A percentile compares a stretch with the other conserved stretches of the same genome.
phyloP scores from a whole-genome alignment of 768 basidiomycete species.

The Auricularia cornea region DNA sequence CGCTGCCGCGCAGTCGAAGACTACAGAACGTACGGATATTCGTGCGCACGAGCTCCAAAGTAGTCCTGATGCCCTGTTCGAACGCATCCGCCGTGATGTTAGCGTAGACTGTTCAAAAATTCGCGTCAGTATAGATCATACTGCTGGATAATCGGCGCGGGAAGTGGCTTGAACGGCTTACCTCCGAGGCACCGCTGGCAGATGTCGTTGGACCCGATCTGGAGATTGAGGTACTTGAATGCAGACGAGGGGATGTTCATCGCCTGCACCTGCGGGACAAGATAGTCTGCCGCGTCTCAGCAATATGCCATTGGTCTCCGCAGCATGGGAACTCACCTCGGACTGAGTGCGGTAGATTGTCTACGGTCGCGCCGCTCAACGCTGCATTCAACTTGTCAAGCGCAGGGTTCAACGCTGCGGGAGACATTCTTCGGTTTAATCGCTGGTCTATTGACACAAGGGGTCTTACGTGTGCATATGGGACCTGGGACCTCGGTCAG shows the following conservation, averaged over 20 bases:
- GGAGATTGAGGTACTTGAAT: slow-evolving; percentile 13
- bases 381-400: slow-evolving; percentile 12
- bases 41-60: slow-evolving; percentile 5
- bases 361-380: slow-evolving; percentile 7
- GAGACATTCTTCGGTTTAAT: too few relatives aligned
- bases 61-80: slow-evolving; percentile 5
- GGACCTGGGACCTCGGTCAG: too few relatives aligned
- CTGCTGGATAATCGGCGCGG: too few relatives aligned
- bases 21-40: too few relatives aligned
- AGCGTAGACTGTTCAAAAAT: background rate
- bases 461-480: too few relatives aligned
- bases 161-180: too few relatives aligned
- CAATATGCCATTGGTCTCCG: too few relatives aligned
- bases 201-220: slow-evolving; percentile 13
- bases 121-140: too few relatives aligned
- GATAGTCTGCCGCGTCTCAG: background rate
- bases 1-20: too few relatives aligned
- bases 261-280: slow-evolving; percentile 8
- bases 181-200: slow-evolving; percentile 6
- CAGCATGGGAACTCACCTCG: background rate
- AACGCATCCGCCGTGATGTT: slow-evolving; percentile 5
- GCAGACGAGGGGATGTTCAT: slow-evolving; percentile 1
- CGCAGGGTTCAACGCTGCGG: slow-evolving; percentile 6
- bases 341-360: slow-evolving; percentile 7
- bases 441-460: too few relatives aligned